Conservation (phyloP, 2,329 filamentous ascomycete species). For the Aspergillus arachidicola region DNA sequence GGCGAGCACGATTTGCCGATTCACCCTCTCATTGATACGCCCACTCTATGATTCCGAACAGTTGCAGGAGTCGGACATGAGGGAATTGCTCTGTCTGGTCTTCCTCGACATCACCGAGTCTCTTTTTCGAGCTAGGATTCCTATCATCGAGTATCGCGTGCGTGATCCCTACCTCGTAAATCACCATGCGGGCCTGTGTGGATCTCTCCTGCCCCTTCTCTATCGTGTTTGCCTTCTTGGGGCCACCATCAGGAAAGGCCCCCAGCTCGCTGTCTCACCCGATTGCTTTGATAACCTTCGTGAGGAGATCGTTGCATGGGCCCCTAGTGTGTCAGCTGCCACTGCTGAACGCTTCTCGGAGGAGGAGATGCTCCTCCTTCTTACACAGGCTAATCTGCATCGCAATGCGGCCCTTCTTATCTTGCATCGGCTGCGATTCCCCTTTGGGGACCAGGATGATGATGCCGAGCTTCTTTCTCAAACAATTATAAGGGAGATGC, state of each 20-base stretch:
- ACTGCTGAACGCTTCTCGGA: not conserved
- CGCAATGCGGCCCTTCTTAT: constrained; percentile 2
- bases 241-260: not conserved
- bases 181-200: constrained; percentile 6
- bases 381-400: not conserved
- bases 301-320: not conserved
- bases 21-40: not conserved
- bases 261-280: not conserved
- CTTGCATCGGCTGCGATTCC: not conserved
- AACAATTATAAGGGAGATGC: not conserved
- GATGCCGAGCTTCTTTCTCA: not conserved
- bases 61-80: not conserved
- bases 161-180: not conserved
- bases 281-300: not conserved
- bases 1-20: constrained; percentile 1
- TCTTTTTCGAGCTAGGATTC: not conserved
- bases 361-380: not conserved
- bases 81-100: constrained; percentile 2
- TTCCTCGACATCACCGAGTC: constrained; percentile 4
- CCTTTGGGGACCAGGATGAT: not conserved
- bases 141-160: constrained; percentile 1
- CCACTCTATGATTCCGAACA: not conserved
- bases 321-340: not conserved
- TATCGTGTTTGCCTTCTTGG: constrained; percentile 4
- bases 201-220: not conserved